Evolutionary conservation across 495 filamentous ascomycete genomes (phyloP).

Genomic region (Eremomyces bilateralis): DNA sequence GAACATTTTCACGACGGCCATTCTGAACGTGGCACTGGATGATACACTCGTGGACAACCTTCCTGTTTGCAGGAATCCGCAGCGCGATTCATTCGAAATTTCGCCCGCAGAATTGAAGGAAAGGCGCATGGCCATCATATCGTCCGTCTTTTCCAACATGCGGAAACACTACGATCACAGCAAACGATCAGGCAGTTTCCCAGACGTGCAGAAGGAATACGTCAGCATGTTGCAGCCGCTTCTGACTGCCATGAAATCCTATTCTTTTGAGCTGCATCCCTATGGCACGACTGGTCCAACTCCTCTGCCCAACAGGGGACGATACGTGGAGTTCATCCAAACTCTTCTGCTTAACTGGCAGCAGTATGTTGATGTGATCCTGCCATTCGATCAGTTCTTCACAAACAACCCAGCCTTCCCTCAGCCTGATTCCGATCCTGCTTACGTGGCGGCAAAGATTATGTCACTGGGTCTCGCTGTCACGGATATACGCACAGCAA

Average conservation of each 20-base stretch:
- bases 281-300: slow-evolving; percentile 14
- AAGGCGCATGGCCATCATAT: slow-evolving; percentile 37
- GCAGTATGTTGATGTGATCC: slow-evolving; percentile 41
- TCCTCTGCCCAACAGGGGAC: too few relatives aligned
- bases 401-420: slow-evolving; percentile 43
- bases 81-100: slow-evolving; percentile 25
- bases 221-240: slow-evolving; percentile 29
- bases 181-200: slow-evolving; percentile 21
- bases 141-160: slow-evolving; percentile 43
- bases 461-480: slow-evolving; percentile 42
- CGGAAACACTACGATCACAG: slow-evolving; percentile 18
- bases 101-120: slow-evolving; percentile 30
- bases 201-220: slow-evolving; percentile 21
- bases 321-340: slow-evolving; percentile 48
- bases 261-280: slow-evolving; percentile 37
- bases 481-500: slow-evolving; percentile 26
- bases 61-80: slow-evolving; percentile 30
- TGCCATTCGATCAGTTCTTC: slow-evolving; percentile 43
- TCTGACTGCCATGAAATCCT: slow-evolving; percentile 47
- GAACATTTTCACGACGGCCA: slow-evolving; percentile 32
- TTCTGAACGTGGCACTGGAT: slow-evolving; percentile 27
- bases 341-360: slow-evolving; percentile 38
- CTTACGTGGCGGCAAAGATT: slow-evolving; percentile 44
- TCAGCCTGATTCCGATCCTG: slow-evolving; percentile 39
- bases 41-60: slow-evolving; percentile 37